Conservation (phyloP, 331 rosid genomes). For the Dryas integrifolia region DNA sequence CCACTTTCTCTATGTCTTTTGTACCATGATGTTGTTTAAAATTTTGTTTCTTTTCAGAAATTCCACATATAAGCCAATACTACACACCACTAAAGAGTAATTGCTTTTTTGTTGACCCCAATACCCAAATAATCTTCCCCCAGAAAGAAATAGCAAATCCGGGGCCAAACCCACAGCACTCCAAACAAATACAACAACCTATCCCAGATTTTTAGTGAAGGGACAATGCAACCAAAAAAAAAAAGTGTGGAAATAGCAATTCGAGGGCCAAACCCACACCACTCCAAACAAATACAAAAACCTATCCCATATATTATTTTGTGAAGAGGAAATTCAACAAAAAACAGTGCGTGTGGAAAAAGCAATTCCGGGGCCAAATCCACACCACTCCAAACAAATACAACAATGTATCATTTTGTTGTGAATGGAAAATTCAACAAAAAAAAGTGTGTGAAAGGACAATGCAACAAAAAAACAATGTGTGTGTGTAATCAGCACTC, state of each 20-base stretch:
- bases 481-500: background rate
- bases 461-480: background rate
- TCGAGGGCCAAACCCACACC: no score
- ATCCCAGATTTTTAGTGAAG: background rate
- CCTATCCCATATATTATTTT: no score
- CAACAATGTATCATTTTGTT: background rate
- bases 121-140: background rate
- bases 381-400: background rate
- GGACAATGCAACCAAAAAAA: no score
- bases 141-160: background rate
- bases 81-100: background rate
- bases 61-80: background rate
- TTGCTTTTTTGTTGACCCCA: background rate
- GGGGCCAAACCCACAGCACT: conserved; percentile 4
- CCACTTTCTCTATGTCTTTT: no score
- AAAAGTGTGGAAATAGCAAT: no score
- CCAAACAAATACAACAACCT: background rate
- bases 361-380: background rate
- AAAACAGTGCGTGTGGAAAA: no score
- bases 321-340: no score
- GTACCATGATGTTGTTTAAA: no score
- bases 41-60: no score
- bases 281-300: no score
- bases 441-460: no score
- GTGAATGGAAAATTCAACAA: no score